Evolutionary conservation across 2,329 filamentous ascomycete species (phyloP), one percentile per base, ranked within the genome.

Genomic region (Trichoderma koningii): DNA sequence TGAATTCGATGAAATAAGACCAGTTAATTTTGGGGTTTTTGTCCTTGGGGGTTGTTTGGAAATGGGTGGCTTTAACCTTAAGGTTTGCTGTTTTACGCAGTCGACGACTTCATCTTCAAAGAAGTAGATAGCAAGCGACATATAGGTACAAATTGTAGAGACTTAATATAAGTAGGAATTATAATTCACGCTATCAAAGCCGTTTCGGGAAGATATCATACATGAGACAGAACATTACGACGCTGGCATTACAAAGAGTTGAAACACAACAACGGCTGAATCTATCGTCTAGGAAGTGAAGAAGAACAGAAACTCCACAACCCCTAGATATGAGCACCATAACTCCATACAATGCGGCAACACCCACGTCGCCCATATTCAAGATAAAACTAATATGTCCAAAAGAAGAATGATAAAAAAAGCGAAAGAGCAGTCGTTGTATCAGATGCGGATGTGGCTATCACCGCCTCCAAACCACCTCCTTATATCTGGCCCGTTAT

Each of bases 401-500:
- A 52, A 19, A 15, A 30, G 23, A 30, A 30, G n/a, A 53, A 23
- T 48, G 14, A 44, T n/a, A 7, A 12, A 62, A n/a, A 41, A 21
- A 14, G 7, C 34, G 30, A 5, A 23, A 6, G 15, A 19, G 15
- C 12, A n/a, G 34, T 30, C 7, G 30, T 30, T 9, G 30, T 3
- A 59, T 67, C 51, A 71, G 19, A 71, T 48, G 30, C 66, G 69
- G 47, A 71, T 68, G 9, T 68, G 69, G 28, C 67, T 69, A 5
- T 67, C 42, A 10, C 59, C 55, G 2, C 56, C 59, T 17, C 66
- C 56, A 73, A 89, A 88, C 85, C 85, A 87, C 60, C 84, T 78
- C 60, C 85, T 79, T 57, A 87, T 79, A 68, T 85, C 81, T 7
- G 76, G 77, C 53, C 71, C 48, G 41, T 70, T 71, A 15, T 80